These are phyloP conservation scores for Quercus dentata DNA, from an alignment of 306 rosid species.

Conservation along the genomic window DNA sequence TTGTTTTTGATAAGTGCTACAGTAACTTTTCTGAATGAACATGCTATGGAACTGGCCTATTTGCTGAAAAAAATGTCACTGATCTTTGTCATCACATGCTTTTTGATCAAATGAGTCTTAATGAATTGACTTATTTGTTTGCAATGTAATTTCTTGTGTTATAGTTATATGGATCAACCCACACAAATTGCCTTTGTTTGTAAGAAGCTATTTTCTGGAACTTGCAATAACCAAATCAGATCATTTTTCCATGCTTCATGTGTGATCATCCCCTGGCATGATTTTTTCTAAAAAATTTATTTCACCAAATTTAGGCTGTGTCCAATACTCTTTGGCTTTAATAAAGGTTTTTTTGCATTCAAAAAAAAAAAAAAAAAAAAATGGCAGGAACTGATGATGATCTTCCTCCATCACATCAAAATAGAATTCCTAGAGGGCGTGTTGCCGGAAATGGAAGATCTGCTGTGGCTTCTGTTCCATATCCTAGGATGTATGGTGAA, in stretches of 20 bases:
- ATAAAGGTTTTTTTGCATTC: background rate
- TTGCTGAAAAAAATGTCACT: background rate
- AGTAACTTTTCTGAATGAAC: background rate
- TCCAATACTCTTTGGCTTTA: background rate
- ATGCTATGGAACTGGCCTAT: background rate
- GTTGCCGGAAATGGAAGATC: conserved; percentile 83
- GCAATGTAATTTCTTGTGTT: conserved; percentile 2
- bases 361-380: background rate
- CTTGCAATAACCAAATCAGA: background rate
- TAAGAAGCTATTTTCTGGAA: background rate
- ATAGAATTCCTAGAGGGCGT: conserved; percentile 75
- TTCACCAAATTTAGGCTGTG: background rate
- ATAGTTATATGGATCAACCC: background rate
- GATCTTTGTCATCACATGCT: background rate
- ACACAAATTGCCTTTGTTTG: background rate
- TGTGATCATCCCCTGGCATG: background rate
- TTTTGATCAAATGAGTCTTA: conserved; percentile 5
- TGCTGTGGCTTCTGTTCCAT: conserved; percentile 60
- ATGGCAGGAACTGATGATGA: conserved; percentile 88
- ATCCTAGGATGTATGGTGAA: conserved; percentile 75
- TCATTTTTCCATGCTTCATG: background rate
- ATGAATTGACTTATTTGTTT: background rate
- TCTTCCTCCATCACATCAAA: conserved; percentile 81
- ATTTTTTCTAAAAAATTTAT: background rate
- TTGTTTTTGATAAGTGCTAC: too few species aligned